Base-by-base conservation (phyloP, 2,329 filamentous ascomycete species). In the Aspergillus pseudoterreus region DNA sequence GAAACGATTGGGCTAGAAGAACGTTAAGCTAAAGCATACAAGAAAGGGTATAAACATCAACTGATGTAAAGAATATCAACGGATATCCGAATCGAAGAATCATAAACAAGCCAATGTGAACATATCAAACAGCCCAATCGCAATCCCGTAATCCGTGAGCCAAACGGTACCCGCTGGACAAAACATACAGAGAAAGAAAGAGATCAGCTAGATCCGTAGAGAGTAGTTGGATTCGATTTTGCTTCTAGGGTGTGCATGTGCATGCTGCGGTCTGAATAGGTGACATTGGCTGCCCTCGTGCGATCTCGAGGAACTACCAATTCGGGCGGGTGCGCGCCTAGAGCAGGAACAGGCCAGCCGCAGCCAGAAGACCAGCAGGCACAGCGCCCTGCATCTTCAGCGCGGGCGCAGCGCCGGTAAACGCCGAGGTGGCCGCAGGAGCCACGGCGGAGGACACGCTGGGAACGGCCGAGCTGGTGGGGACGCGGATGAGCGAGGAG, bases 401-500 rank as follows among this genome's bases (percentile, higher is more conserved):
- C 22, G 39, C 39, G 17, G 39, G 39, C n/a, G 39, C 39, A 22
- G 39, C 39, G 15, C 39, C 39, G 4, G 39, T 22, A 10, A 42
- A 42, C 8, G 39, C 39, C 5, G 39, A 11, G 6, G 39, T 17
- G 6, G 39, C 11, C 4, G 39, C 17, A 14, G 39, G 11, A 17
- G 39, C 17, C 15, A 42, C 39, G 15, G 39, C 39, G 39, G 39
- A 42, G 17, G 39, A 22, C 35, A 11, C 35, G 27, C 27, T 30
- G 27, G 27, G 8, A 6, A 42, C 15, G 10, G 19, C 19, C 2
- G 39, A 21, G 39, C 51, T 47, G 36, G 58, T 52, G 19, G 54
- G 55, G 27, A 49, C 44, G 17, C 50, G 48, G 12, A 45, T 53
- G 15, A 42, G n/a, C 35, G 35, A 38, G n/a, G 57, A 51, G 35